These are phyloP conservation scores for Yarrowia phangngaensis DNA, from an alignment of 805 yeast genomes.

Conservation along the genomic window DNA sequence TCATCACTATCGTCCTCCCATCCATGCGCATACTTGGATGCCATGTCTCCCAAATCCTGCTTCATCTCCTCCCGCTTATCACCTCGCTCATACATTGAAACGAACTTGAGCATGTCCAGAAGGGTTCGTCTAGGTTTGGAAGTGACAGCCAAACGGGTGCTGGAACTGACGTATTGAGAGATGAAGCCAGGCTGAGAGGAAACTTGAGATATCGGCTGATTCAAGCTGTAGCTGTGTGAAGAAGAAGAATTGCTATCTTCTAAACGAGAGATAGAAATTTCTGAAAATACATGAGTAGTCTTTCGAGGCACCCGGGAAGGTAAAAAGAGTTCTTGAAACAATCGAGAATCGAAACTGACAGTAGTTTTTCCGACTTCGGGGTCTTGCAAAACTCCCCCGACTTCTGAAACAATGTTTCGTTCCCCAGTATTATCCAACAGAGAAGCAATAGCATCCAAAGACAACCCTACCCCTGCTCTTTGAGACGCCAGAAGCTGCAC, in stretches of 20 bases:
- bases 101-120: conserved; percentile 30
- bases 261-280: conserved; percentile 22
- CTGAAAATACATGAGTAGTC: conserved; percentile 29
- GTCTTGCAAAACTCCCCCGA: not conserved
- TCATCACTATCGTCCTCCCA: conserved; percentile 30
- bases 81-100: conserved; percentile 27
- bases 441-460: conserved; percentile 13
- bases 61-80: conserved; percentile 34
- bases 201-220: conserved; percentile 10
- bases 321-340: conserved; percentile 27
- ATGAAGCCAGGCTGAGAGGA: conserved; percentile 17
- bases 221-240: not conserved
- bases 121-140: conserved; percentile 29
- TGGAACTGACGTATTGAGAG: conserved; percentile 9
- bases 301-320: conserved; percentile 29
- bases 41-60: conserved; percentile 29
- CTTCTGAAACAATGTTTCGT: conserved; percentile 12
- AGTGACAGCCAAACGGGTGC: conserved; percentile 30
- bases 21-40: conserved; percentile 32
- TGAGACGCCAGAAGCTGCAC: conserved; percentile 41
- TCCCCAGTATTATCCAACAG: conserved; percentile 6
- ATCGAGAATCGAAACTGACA: conserved; percentile 5
- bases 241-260: conserved; percentile 14
- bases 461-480: conserved; percentile 18
- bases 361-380: not conserved